A percentile compares a stretch with the other conserved stretches of the same genome.
Conservation (phyloP, 768 basidiomycete genomes). For the Pulveroboletus ravenelii region DNA sequence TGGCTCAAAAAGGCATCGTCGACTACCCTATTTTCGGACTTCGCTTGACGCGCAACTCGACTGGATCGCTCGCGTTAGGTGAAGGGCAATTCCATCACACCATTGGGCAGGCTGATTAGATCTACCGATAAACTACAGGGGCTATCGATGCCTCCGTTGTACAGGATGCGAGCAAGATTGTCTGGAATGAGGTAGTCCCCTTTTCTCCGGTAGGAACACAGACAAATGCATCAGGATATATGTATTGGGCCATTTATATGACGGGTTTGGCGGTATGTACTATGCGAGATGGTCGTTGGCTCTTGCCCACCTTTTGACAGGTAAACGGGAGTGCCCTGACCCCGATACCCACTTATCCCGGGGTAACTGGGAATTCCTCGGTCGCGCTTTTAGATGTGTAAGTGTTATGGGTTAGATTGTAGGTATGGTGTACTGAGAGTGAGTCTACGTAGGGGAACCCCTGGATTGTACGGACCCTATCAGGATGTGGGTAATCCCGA, state of each 20-base stretch:
- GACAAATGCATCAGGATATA: constrained; percentile 60
- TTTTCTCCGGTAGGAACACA: constrained; percentile 61
- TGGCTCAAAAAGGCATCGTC: constrained; percentile 59
- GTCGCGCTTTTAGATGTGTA: constrained; percentile 74
- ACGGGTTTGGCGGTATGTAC: constrained; percentile 46
- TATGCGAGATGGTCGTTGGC: background rate
- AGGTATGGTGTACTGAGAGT: constrained; percentile 1
- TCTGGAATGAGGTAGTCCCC: constrained; percentile 71
- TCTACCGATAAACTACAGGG: constrained; percentile 43
- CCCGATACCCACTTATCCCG: constrained; percentile 62
- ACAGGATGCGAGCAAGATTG: constrained; percentile 50
- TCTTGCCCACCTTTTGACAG: constrained; percentile 30
- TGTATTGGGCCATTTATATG: constrained; percentile 71
- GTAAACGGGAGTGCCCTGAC: constrained; percentile 51
- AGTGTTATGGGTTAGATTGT: constrained; percentile 23
- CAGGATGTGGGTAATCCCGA: constrained; percentile 53
- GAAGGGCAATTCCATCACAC: background rate
- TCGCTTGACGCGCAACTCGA: constrained; percentile 52
- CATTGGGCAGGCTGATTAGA: background rate
- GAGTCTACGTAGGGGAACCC: constrained; percentile 48
- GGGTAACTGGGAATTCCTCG: constrained; percentile 48
- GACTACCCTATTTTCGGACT: constrained; percentile 78
- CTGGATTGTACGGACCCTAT: constrained; percentile 73
- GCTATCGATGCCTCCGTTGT: constrained; percentile 72
- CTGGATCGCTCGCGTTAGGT: constrained; percentile 67